Evolutionary conservation across 352 stramenopile genomes (phyloP).

Genomic region (Peronospora farinosa): DNA sequence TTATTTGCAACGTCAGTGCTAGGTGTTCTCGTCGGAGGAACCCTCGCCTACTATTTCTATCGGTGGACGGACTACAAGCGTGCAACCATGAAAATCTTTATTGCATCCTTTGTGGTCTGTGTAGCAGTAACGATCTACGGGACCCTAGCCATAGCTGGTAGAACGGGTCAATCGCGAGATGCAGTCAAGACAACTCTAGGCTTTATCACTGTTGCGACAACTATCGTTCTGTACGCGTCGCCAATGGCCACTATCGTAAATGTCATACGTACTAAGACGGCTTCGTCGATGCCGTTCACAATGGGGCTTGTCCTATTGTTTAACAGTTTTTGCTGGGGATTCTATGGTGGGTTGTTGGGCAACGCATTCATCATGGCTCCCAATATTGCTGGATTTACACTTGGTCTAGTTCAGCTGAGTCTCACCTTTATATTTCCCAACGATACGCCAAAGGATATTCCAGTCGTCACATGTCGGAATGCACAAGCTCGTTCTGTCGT

Average conservation of each 20-base stretch:
- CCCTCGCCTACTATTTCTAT: constrained; percentile 39
- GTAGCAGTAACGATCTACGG: constrained; percentile 27
- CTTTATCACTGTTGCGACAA: constrained; percentile 33
- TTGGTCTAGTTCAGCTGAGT: too few relatives aligned
- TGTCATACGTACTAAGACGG: constrained; percentile 22
- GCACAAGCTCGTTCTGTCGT: too few relatives aligned
- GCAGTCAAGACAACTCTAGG: constrained; percentile 25
- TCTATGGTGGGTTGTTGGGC: too few relatives aligned
- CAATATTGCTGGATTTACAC: too few relatives aligned
- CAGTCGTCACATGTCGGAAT: too few relatives aligned
- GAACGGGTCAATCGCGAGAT: constrained; percentile 22
- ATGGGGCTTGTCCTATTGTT: constrained; percentile 22
- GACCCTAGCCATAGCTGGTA: constrained; percentile 18
- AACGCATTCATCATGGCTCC: too few relatives aligned
- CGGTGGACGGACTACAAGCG: constrained; percentile 28
- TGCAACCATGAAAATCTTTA: constrained; percentile 23
- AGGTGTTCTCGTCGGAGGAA: constrained; percentile 27
- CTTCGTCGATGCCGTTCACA: constrained; percentile 23
- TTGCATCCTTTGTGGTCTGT: constrained; percentile 21
- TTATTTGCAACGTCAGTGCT: constrained; percentile 38
- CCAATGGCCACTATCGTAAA: constrained; percentile 43
- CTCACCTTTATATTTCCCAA: too few relatives aligned
- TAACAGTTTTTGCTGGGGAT: too few relatives aligned
- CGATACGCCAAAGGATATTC: too few relatives aligned
- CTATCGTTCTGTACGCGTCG: constrained; percentile 43